These are phyloP conservation scores for Peterozyma toletana DNA, from an alignment of 805 yeast species.

Conservation along the genomic window DNA sequence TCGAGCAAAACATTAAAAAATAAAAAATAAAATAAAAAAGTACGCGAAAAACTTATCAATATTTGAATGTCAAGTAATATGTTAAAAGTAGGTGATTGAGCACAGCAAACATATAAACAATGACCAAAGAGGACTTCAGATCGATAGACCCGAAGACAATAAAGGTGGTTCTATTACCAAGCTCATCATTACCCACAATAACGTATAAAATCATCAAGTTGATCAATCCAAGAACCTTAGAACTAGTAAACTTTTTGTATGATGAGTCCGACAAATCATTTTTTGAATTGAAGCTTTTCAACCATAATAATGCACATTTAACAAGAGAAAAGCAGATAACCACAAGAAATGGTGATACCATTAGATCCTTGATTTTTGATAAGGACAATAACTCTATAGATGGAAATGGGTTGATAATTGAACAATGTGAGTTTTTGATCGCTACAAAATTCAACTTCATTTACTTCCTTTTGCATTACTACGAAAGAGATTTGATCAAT, in stretches of 20 bases:
- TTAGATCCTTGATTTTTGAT: conserved; percentile 32
- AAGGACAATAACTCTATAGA: conserved; percentile 13
- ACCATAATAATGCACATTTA: conserved; percentile 28
- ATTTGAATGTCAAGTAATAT: no score
- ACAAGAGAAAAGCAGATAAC: conserved; percentile 19
- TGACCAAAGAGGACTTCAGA: no score
- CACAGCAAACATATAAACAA: no score
- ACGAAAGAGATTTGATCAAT: conserved; percentile 19
- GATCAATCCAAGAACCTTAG: conserved; percentile 11
- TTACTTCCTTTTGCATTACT: conserved; percentile 30
- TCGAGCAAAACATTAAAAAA: no score
- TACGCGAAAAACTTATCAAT: no score
- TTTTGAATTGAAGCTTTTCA: conserved; percentile 32
- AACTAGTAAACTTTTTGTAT: conserved; percentile 11
- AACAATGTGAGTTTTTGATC: conserved; percentile 30
- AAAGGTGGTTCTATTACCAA: conserved; percentile 1
- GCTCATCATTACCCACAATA: not conserved
- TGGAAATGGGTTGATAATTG: conserved; percentile 29
- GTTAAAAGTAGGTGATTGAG: no score
- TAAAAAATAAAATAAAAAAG: no score
- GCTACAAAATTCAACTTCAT: conserved; percentile 31
- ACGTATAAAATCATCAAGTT: conserved; percentile 9
- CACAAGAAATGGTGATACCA: conserved; percentile 22
- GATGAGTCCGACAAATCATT: conserved; percentile 13
- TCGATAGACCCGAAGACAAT: not conserved